phyloP scores from a whole-genome alignment of 2,329 filamentous ascomycete genomes.

The Phialemonium atrogriseum region DNA sequence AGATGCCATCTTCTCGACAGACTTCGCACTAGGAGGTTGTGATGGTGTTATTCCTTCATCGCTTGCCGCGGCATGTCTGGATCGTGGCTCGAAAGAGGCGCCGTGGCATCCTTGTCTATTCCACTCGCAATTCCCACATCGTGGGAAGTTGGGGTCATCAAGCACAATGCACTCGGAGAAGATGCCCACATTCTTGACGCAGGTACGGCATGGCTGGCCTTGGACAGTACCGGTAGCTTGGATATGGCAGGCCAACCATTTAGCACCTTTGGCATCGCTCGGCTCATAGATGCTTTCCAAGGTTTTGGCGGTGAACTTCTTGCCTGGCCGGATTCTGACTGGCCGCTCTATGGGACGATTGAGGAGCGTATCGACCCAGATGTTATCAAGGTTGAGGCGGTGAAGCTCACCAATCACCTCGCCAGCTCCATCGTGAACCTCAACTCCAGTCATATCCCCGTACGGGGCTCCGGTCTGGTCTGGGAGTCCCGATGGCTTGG shows the following conservation, averaged over 20 bases:
- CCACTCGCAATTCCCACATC: constrained; percentile 46
- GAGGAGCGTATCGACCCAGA: constrained; percentile 28
- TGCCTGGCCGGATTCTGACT: constrained; percentile 31
- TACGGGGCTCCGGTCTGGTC: neutral
- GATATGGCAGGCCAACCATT: constrained; percentile 41
- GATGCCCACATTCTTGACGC: constrained; percentile 31
- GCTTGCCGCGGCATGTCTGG: neutral
- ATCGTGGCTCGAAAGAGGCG: too few relatives aligned
- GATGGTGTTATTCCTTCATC: neutral
- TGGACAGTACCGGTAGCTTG: constrained; percentile 39
- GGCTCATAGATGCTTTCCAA: constrained; percentile 32
- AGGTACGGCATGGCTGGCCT: constrained; percentile 29
- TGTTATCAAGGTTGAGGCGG: constrained; percentile 28
- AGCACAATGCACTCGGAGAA: constrained; percentile 38
- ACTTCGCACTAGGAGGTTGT: too few relatives aligned
- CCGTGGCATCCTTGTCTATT: constrained; percentile 24
- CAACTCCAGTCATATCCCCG: constrained; percentile 17
- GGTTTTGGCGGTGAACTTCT: constrained; percentile 30
- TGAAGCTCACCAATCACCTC: constrained; percentile 27
- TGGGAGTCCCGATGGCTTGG: neutral
- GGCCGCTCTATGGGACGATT: constrained; percentile 27
- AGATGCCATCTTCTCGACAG: too few relatives aligned
- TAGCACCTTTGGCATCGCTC: constrained; percentile 31
- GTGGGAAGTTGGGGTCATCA: constrained; percentile 31
- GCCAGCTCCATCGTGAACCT: constrained; percentile 29